Conservation (phyloP, 2,329 filamentous ascomycete genomes). For the Phialemonium atrogriseum region DNA sequence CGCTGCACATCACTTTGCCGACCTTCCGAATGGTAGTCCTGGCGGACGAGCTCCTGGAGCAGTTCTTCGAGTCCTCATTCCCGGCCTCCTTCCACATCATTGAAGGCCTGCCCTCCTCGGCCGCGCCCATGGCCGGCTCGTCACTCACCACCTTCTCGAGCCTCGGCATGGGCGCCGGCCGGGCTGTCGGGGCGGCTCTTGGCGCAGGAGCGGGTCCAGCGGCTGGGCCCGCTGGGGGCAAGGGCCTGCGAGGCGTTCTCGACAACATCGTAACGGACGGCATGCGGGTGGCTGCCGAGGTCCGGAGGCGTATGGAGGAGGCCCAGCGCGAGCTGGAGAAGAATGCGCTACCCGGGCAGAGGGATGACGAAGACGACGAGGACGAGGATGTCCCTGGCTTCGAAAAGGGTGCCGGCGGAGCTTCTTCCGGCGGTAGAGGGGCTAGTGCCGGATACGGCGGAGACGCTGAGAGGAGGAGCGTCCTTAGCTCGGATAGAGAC, state of each 20-base stretch:
- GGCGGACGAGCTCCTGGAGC: constrained; percentile 88
- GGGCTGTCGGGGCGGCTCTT: constrained; percentile 30
- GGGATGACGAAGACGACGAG: constrained; percentile 32
- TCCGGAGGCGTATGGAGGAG: constrained; percentile 88
- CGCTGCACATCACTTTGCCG: constrained; percentile 88
- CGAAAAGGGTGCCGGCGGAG: too few species aligned
- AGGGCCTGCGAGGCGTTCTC: constrained; percentile 82
- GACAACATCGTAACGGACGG: constrained; percentile 98
- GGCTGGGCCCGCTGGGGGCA: constrained; percentile 26
- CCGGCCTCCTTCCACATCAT: constrained; percentile 86
- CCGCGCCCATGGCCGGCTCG: constrained; percentile 44
- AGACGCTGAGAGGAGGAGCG: constrained; percentile 54
- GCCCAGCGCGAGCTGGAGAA: constrained; percentile 86
- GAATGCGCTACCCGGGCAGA: constrained; percentile 59
- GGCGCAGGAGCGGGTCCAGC: constrained; percentile 34
- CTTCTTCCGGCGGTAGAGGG: constrained; percentile 16
- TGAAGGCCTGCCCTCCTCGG: constrained; percentile 41
- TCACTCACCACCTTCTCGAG: constrained; percentile 82
- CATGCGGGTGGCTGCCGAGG: constrained; percentile 91
- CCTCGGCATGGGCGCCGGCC: constrained; percentile 47
- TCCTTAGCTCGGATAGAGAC: constrained; percentile 60
- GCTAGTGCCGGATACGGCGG: constrained; percentile 33
- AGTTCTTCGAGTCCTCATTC: constrained; percentile 96
- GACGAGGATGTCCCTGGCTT: constrained; percentile 47
- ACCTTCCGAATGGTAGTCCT: constrained; percentile 99